Evolutionary conservation across 2,329 filamentous ascomycete species (phyloP).

Genomic region (Cladosporium austrohemisphaericum): DNA sequence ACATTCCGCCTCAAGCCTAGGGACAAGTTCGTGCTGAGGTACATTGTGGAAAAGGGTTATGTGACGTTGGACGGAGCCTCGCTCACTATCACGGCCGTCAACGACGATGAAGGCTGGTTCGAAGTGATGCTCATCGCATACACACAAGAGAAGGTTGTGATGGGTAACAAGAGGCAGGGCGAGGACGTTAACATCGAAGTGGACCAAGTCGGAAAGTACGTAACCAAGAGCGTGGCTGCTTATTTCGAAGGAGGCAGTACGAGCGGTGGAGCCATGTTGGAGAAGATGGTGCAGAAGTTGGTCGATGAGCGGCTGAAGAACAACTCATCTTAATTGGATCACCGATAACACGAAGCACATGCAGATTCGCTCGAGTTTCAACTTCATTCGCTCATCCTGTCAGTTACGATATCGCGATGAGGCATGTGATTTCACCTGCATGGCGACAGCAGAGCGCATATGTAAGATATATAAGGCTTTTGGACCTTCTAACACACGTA

Average conservation of each 20-base stretch:
- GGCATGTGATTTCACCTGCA: no score
- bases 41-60: constrained; percentile 95
- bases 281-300: constrained; percentile 59
- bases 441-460: no score
- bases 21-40: constrained; percentile 67
- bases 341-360: not conserved
- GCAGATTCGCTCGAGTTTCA: not conserved
- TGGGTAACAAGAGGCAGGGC: constrained; percentile 71
- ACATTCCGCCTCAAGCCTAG: constrained; percentile 78
- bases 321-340: not conserved
- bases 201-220: constrained; percentile 81
- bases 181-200: constrained; percentile 90
- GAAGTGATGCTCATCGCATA: constrained; percentile 98
- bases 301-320: constrained; percentile 63
- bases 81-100: constrained; percentile 82
- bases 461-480: no score
- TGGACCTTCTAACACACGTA: no score
- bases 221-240: constrained; percentile 81
- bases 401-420: no score
- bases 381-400: no score
- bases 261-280: constrained; percentile 48
- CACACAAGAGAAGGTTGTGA: constrained; percentile 87
- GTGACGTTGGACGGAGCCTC: constrained; percentile 92
- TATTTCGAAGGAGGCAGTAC: constrained; percentile 63
- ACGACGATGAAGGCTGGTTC: constrained; percentile 80